phyloP scores from a whole-genome alignment of 805 yeast species.

The Candida saitoana region DNA sequence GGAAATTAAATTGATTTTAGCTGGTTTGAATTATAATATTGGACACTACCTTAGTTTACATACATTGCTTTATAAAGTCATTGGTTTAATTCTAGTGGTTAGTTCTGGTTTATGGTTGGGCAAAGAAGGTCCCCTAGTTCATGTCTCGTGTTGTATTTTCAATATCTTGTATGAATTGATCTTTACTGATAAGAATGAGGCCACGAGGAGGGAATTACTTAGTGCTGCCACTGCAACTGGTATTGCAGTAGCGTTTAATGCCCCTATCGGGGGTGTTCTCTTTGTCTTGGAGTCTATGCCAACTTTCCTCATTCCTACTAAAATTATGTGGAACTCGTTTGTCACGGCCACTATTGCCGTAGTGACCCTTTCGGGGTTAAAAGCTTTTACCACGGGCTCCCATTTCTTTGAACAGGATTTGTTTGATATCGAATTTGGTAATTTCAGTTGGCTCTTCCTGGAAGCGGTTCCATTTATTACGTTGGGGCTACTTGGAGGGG shows the following conservation, averaged over 20 bases:
- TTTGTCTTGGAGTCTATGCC: conserved; percentile 70
- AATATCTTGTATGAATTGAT: conserved; percentile 28
- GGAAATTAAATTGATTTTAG: conserved; percentile 63
- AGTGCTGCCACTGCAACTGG: conserved; percentile 82
- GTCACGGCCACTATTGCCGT: conserved; percentile 74
- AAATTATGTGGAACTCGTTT: conserved; percentile 78
- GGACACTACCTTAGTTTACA: conserved; percentile 47
- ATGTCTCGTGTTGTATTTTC: conserved; percentile 61
- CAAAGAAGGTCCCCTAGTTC: conserved; percentile 83
- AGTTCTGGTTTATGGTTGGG: conserved; percentile 83
- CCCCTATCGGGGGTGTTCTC: conserved; percentile 85
- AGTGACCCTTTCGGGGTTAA: conserved; percentile 46
- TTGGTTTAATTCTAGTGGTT: conserved; percentile 60
- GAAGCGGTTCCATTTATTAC: conserved; percentile 71
- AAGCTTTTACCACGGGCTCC: conserved; percentile 36
- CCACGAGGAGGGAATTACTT: conserved; percentile 58
- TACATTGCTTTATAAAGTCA: conserved; percentile 52
- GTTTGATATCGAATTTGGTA: conserved; percentile 62
- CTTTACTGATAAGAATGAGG: conserved; percentile 42
- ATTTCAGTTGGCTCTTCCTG: conserved; percentile 65
- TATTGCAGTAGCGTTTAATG: conserved; percentile 76
- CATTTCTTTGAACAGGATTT: conserved; percentile 44
- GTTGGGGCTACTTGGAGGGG: conserved; percentile 68
- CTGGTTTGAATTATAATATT: conserved; percentile 53
- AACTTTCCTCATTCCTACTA: conserved; percentile 57